Conservation (phyloP, 2,329 filamentous ascomycete species). For the Aspergillus quadricinctus region DNA sequence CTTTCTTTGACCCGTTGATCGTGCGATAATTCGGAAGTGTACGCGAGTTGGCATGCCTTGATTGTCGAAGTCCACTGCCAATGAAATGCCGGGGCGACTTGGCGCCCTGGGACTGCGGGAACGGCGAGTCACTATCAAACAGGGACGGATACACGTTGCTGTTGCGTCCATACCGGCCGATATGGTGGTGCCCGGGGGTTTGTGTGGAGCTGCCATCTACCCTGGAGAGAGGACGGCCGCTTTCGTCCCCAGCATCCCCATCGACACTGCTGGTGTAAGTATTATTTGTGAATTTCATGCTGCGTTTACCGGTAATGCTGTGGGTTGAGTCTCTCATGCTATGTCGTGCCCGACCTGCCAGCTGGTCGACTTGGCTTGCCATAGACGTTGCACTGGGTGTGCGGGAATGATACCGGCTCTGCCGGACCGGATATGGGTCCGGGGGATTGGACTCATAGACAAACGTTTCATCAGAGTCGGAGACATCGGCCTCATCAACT, state of each 20-base stretch:
- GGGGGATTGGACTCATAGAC: conserved; percentile 96
- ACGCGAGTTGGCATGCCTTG: conserved; percentile 67
- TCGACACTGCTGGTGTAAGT: conserved; percentile 62
- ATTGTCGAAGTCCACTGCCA: conserved; percentile 55
- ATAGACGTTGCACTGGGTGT: conserved; percentile 89
- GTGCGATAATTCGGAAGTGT: conserved; percentile 48
- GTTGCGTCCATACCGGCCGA: conserved; percentile 71
- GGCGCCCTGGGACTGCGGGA: conserved; percentile 56
- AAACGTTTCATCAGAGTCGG: conserved; percentile 96
- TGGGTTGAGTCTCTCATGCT: conserved; percentile 61
- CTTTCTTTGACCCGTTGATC: conserved; percentile 48
- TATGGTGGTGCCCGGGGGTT: conserved; percentile 71
- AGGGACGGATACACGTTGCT: conserved; percentile 61
- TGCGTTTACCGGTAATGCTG: conserved; percentile 71
- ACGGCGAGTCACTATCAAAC: conserved; percentile 74
- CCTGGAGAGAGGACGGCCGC: conserved; percentile 57
- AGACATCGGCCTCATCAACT: conserved; percentile 92
- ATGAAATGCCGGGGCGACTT: conserved; percentile 57
- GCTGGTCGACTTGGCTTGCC: conserved; percentile 47
- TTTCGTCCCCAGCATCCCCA: conserved; percentile 64
- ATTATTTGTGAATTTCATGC: conserved; percentile 90
- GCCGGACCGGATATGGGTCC: conserved; percentile 52
- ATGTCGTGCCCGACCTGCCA: conserved; percentile 56
- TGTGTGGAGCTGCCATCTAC: conserved; percentile 53
- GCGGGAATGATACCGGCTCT: conserved; percentile 80